Conservation (phyloP, 768 basidiomycete genomes). For the Lactifluus volemus region DNA sequence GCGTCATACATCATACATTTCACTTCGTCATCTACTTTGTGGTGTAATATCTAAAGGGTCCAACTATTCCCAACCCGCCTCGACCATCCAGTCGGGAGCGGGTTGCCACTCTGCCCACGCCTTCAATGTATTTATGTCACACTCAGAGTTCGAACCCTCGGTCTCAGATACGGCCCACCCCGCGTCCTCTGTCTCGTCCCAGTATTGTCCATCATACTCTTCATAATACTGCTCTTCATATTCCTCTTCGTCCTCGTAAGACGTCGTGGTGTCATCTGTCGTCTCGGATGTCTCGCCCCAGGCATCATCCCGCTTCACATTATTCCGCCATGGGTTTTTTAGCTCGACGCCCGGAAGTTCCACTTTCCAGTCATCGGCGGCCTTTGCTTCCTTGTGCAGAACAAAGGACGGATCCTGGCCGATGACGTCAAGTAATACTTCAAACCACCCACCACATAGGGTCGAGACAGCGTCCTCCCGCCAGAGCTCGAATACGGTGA, state of each 20-base stretch:
- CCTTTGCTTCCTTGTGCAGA: slow-evolving; percentile 3
- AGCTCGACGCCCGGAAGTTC: slow-evolving; percentile 22
- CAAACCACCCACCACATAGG: slow-evolving; percentile 56
- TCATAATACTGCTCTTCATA: not conserved
- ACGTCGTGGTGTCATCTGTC: not conserved
- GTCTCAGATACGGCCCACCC: not conserved
- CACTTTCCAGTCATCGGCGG: slow-evolving; percentile 20
- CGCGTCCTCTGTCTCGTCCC: not conserved
- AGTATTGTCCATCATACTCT: not conserved
- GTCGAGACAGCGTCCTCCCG: slow-evolving; percentile 37
- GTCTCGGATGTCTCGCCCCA: slow-evolving; percentile 1
- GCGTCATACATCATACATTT: not conserved
- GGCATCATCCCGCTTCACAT: slow-evolving; percentile 4
- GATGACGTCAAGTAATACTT: slow-evolving; percentile 40
- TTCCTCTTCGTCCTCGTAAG: not conserved
- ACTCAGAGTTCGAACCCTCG: not conserved
- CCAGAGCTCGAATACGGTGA: slow-evolving; percentile 38
- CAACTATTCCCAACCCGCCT: not conserved
- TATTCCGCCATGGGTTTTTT: slow-evolving; percentile 8
- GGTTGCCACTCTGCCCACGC: slow-evolving; percentile 9
- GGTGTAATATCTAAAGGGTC: too few species aligned
- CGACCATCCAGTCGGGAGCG: not conserved
- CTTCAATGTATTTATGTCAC: not conserved
- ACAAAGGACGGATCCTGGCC: slow-evolving; percentile 23
- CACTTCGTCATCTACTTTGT: not conserved